Evolutionary conservation across 2,329 filamentous ascomycete species (phyloP), one percentile per base, ranked within the genome.

Genomic region (Fragosphaeria purpurea): DNA sequence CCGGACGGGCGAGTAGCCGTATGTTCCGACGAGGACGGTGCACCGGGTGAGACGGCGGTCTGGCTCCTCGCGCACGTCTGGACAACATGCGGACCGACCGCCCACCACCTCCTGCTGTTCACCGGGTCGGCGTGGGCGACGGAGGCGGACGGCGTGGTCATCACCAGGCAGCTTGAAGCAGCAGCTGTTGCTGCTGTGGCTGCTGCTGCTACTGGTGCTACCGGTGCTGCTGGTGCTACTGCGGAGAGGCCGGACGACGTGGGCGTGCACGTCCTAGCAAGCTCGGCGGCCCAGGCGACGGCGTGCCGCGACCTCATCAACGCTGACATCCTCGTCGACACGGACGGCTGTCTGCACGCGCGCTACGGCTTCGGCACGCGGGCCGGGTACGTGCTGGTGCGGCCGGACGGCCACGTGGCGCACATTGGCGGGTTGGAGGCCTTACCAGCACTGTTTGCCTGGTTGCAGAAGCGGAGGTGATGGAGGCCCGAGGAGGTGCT

Each of bases 341-440:
- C 52, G 1, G 61, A 60, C 1, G 63, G 58, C 1, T 47, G n/a
- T 13, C 44, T 67, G 37, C 62, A 65, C 54, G 40, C 40, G 30
- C 54, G 52, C 37, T 64, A 63, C 46, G 64, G 65, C 2, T 64
- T 67, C 42, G 46, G 41, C 10, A 49, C 44, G 2, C 48, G 45
- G 47, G 52, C 61, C 0, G 63, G 63, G 1, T 62, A 61, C 44
- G 60, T 61, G 4, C 53, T 64, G 10, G 56, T 65, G 13, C 57
- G 64, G 7, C 65, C 64, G 4, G 65, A 67, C 47, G 56, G 58
- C 1, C 65, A 67, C 46, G 55, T 65, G 6, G 62, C 56, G 32
- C 61, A 63, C 32, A 61, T 66, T 45, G 64, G 64, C 3, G 54
- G 55, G 22, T 49, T 64, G 50, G 50, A 54, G 7, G 54, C 54